A percentile compares a stretch with the other conserved stretches of the same genome.
Conservation (phyloP, 805 yeast species). For the Candida corydali region DNA sequence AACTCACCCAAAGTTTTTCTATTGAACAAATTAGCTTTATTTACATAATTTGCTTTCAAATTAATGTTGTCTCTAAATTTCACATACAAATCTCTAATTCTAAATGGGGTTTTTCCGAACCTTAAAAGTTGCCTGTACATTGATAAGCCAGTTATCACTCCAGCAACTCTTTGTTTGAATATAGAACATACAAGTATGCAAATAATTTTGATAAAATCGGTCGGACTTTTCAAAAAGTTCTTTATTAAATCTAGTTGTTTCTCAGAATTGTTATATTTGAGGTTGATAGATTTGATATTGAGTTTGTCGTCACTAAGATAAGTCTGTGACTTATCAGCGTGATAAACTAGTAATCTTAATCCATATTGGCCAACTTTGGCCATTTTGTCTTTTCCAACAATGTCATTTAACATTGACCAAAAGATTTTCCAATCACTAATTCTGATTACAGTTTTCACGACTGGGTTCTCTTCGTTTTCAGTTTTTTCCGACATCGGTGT, state of each 20-base stretch:
- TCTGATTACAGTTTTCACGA: neutral
- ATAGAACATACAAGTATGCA: slow-evolving; percentile 34
- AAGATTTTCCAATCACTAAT: slow-evolving; percentile 38
- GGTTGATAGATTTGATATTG: slow-evolving; percentile 27
- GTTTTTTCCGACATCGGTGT: slow-evolving; percentile 6
- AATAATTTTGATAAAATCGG: slow-evolving; percentile 30
- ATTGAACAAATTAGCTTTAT: slow-evolving; percentile 25
- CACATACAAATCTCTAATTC: slow-evolving; percentile 34
- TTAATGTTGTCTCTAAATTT: slow-evolving; percentile 20
- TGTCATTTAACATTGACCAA: slow-evolving; percentile 47
- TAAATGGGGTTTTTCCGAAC: slow-evolving; percentile 67
- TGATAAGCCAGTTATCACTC: slow-evolving; percentile 44
- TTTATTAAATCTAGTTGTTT: slow-evolving; percentile 30
- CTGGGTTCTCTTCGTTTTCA: neutral
- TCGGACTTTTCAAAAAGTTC: slow-evolving; percentile 34
- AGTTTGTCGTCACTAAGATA: slow-evolving; percentile 30
- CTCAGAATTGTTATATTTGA: slow-evolving; percentile 26
- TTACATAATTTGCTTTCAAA: slow-evolving; percentile 13
- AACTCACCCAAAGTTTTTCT: slow-evolving; percentile 48
- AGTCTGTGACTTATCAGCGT: slow-evolving; percentile 38
- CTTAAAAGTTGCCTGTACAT: slow-evolving; percentile 65
- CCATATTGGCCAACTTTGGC: slow-evolving; percentile 62
- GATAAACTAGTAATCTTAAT: slow-evolving; percentile 47
- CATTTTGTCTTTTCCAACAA: slow-evolving; percentile 69
- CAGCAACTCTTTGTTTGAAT: slow-evolving; percentile 38